Evolutionary conservation across 495 filamentous ascomycete species (phyloP).

Genomic region (Umbilicaria muhlenbergii): DNA sequence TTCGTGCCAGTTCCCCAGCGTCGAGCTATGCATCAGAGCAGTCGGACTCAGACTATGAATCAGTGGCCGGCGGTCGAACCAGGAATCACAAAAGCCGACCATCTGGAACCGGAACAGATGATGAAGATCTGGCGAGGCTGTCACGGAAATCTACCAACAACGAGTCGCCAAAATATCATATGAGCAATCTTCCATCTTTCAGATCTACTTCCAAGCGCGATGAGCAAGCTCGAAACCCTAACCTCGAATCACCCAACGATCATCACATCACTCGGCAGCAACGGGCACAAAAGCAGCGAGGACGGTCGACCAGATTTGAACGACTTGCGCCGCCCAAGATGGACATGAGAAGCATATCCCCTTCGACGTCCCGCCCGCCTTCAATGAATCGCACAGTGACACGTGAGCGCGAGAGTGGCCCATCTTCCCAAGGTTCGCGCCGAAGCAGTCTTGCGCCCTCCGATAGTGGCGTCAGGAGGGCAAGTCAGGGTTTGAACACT

Average conservation of each 20-base stretch:
- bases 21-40: slow-evolving; percentile 25
- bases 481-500: slow-evolving; percentile 20
- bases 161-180: slow-evolving; percentile 22
- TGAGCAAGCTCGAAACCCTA: slow-evolving; percentile 10
- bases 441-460: slow-evolving; percentile 10
- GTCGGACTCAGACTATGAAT: slow-evolving; percentile 28
- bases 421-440: slow-evolving; percentile 13
- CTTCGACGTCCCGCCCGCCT: slow-evolving; percentile 6
- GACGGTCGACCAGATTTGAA: slow-evolving; percentile 31
- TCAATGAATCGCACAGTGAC: neutral
- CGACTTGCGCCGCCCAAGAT: slow-evolving; percentile 46
- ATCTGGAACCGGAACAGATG: slow-evolving; percentile 20
- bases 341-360: slow-evolving; percentile 30
- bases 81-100: slow-evolving; percentile 18
- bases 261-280: slow-evolving; percentile 26
- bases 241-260: slow-evolving; percentile 8
- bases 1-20: slow-evolving; percentile 25
- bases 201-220: slow-evolving; percentile 28
- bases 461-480: slow-evolving; percentile 6
- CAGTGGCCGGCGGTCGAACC: slow-evolving; percentile 14
- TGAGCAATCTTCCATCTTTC: slow-evolving; percentile 34
- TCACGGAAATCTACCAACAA: slow-evolving; percentile 22
- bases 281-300: slow-evolving; percentile 13
- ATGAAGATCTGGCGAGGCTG: slow-evolving; percentile 23
- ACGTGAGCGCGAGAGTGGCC: slow-evolving; percentile 1